phyloP scores from a whole-genome alignment of 208 protist genomes.

The Trichomonas gallinae region DNA sequence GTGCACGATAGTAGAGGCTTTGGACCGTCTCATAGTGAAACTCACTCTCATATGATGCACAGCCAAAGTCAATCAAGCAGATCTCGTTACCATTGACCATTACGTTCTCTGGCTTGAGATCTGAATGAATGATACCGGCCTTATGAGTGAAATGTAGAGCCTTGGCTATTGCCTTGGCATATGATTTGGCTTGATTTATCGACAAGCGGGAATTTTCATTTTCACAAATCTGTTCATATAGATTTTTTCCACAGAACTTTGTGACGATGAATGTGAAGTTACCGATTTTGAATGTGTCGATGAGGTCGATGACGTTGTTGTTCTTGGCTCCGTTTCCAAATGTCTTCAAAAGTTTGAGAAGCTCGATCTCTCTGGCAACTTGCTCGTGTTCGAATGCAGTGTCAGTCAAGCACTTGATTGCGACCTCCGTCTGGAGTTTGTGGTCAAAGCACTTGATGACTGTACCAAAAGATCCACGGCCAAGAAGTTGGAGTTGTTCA shows the following conservation, averaged over 20 bases:
- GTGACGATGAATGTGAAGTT: neutral
- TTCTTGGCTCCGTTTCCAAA: neutral
- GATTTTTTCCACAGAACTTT: neutral
- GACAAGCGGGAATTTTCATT: neutral
- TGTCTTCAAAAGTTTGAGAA: neutral
- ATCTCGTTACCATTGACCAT: neutral
- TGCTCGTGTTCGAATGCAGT: neutral
- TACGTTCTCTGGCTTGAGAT: constrained; percentile 57
- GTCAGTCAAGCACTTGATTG: constrained; percentile 50
- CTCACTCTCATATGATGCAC: constrained; percentile 31
- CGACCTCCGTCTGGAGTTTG: constrained; percentile 46
- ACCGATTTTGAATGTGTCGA: neutral
- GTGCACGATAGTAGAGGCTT: constrained; percentile 42
- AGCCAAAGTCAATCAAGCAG: constrained; percentile 45
- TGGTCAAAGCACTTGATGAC: constrained; percentile 64
- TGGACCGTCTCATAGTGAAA: constrained; percentile 45
- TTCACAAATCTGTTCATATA: neutral
- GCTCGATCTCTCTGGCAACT: neutral
- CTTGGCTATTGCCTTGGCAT: neutral
- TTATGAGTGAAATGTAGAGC: neutral
- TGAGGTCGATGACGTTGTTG: neutral
- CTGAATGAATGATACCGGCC: constrained; percentile 34
- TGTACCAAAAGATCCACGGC: constrained; percentile 70
- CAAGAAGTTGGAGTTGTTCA: constrained; percentile 56
- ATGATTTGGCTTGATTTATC: neutral